Evolutionary conservation across 1,284 basidiomycete genomes (phyloP), one percentile per base, ranked within the genome.

Genomic region (Irpex sp.): DNA sequence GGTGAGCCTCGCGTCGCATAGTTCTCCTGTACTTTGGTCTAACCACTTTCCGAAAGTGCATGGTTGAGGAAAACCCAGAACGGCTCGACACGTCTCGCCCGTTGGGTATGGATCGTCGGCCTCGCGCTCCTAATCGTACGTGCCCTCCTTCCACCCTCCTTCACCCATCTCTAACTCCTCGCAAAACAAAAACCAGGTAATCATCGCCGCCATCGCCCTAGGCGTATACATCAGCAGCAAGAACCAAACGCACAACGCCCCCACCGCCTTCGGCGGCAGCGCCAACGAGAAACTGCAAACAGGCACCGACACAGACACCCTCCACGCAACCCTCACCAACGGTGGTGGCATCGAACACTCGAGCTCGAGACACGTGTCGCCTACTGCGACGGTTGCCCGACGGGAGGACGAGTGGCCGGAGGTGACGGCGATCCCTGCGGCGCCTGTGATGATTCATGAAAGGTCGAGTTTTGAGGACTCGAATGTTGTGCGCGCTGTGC

Each of bases 21-120:
- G 36, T 5, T 61, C 33, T 35, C n/a, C 60, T 58, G 21, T 8
- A 57, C 35, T 19, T 26, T 26, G 26, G 63, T 60, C 62, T 62
- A n/a, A 66, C 55, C 57, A 36, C 63, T 36, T 15, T 39, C 5
- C 5, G 15, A 58, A 66, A 89, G 88, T 68, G 74, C 80, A 11
- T 93, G 91, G 91, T 78, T 93, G 51, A 75, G 73, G 61, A 85
- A 90, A 72, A 88, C 86, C 0, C 81, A 83, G 67, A 78, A 67
- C 65, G 83, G 86, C 13, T 74, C 75, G 0, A 79, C 75, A 31
- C 78, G 81, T 36, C 71, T 89, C 65, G 84, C 83, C 5, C 81
- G 85, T 51, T 89, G 85, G 84, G 83, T 92, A 1, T 91, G 88
- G 87, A 64, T 90, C 57, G 69, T 86, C 54, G 89, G 85, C 21